Evolutionary conservation across 2,329 filamentous ascomycete species (phyloP).

Genomic region (Penicillium paneum): DNA sequence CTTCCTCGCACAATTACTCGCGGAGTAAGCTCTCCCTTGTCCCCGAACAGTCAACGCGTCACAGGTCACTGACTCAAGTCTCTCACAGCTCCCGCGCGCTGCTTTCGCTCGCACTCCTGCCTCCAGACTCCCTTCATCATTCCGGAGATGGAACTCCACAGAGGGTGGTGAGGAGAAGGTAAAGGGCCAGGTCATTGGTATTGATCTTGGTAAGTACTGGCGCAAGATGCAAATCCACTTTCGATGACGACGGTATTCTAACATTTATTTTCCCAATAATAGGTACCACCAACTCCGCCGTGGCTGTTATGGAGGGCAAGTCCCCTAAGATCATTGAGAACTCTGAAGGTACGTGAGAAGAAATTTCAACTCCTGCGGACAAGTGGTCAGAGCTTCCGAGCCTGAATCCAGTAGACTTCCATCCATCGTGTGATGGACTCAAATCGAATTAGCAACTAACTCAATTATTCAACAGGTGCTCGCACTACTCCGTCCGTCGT

Average conservation of each 20-base stretch:
- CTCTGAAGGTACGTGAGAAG: conserved; percentile 68
- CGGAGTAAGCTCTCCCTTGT: conserved; percentile 58
- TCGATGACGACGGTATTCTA: conserved; percentile 8
- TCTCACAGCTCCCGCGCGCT: conserved; percentile 70
- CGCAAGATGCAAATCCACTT: neutral
- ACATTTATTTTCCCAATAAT: conserved; percentile 7
- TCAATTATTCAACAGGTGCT: conserved; percentile 56
- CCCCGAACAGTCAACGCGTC: conserved; percentile 15
- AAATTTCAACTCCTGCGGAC: conserved; percentile 12
- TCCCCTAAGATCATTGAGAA: conserved; percentile 95
- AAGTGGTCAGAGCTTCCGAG: conserved; percentile 8
- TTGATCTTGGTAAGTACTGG: conserved; percentile 74
- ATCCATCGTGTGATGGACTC: neutral
- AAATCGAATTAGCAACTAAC: conserved; percentile 15
- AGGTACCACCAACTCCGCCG: conserved; percentile 95
- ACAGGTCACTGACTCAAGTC: conserved; percentile 20
- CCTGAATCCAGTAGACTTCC: neutral
- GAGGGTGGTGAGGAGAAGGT: conserved; percentile 71
- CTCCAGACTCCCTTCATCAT: conserved; percentile 67
- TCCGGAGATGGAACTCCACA: conserved; percentile 56
- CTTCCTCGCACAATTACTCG: conserved; percentile 68
- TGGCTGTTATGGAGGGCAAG: conserved; percentile 97
- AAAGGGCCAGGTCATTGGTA: conserved; percentile 94
- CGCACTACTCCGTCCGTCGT: conserved; percentile 92
- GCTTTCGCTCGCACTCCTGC: conserved; percentile 66